Evolutionary conservation across 1,284 basidiomycete species (phyloP).

Genomic region (Puccinia polysora): DNA sequence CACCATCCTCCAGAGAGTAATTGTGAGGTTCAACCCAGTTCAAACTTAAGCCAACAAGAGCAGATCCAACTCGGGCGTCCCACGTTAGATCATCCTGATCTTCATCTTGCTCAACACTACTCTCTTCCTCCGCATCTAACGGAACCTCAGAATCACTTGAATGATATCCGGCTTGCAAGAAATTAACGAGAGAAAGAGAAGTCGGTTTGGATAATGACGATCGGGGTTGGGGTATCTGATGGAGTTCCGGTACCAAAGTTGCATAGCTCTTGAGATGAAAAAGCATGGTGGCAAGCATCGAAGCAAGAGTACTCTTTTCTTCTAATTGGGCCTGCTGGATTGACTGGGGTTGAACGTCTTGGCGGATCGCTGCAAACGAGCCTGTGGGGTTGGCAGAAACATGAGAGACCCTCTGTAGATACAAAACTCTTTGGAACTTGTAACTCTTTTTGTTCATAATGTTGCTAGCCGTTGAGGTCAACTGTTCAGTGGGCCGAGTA

Average conservation of each 20-base stretch:
- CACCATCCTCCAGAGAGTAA: constrained; percentile 59
- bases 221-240: constrained; percentile 5
- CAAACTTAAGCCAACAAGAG: constrained; percentile 56
- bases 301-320: constrained; percentile 64
- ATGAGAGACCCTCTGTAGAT: constrained; percentile 74
- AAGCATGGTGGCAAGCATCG: constrained; percentile 60
- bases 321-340: constrained; percentile 58
- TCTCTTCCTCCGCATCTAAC: constrained; percentile 49
- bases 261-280: constrained; percentile 46
- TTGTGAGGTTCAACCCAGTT: constrained; percentile 48
- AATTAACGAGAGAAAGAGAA: not conserved
- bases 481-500: constrained; percentile 44
- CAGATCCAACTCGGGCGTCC: constrained; percentile 59
- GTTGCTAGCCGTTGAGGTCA: constrained; percentile 47
- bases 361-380: constrained; percentile 77
- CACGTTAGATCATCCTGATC: constrained; percentile 43
- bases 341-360: constrained; percentile 58
- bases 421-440: constrained; percentile 76
- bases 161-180: constrained; percentile 2
- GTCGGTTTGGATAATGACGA: not conserved
- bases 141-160: constrained; percentile 46
- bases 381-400: constrained; percentile 85
- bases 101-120: constrained; percentile 23
- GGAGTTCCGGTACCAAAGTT: constrained; percentile 21
- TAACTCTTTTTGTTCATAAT: constrained; percentile 59